Base-by-base conservation (phyloP, 306 rosid species). In the Gastrolobium villosum region DNA sequence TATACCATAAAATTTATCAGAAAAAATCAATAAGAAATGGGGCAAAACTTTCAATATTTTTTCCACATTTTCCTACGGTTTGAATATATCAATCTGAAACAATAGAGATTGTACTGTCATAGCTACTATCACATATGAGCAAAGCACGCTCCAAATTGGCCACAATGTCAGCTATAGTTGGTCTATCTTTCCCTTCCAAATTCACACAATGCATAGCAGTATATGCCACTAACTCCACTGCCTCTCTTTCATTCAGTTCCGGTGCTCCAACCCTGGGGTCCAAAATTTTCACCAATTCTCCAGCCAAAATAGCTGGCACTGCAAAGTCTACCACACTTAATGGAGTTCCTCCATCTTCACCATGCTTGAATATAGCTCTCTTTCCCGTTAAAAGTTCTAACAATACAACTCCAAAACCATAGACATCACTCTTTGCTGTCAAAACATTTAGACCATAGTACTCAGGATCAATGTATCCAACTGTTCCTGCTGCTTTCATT, bases 381-480 rank as follows among this genome's bases (percentile, higher is more conserved):
- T 84, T 94, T 80, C 98, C 98, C 2, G 98, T 94, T 87, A 94
- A 78, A 26, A 94, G 92, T 77, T 94, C 98, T 13, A 94, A 80
- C 63, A 94, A 52, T 7, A 94, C 98, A 61, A 94, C 87, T 13
- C 98, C 98, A 14, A 94, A 89, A 0, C 98, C 98, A 75, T 92
- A 94, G 1, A 94, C 98, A 76, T 94, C 98, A 50, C 97, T 92
- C 88, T 94, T 94, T 30, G 94, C 86, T 6, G 98, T 94, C 67
- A 94, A 72, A 3, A 94, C 85, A 69, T 94, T 94, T 7, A 94
- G 84, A 64, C 98, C 96, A 28, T 90, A 94, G 88, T 94, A 94
- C 84, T 94, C 98, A 0, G 98, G 98, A 90, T 94, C 98, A 20
- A 94, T 94, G 86, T 94, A 94, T 35, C 98, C 98, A 26, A 92